Evolutionary conservation across 2,329 filamentous ascomycete species (phyloP).

Genomic region (Epichloe glyceriae): DNA sequence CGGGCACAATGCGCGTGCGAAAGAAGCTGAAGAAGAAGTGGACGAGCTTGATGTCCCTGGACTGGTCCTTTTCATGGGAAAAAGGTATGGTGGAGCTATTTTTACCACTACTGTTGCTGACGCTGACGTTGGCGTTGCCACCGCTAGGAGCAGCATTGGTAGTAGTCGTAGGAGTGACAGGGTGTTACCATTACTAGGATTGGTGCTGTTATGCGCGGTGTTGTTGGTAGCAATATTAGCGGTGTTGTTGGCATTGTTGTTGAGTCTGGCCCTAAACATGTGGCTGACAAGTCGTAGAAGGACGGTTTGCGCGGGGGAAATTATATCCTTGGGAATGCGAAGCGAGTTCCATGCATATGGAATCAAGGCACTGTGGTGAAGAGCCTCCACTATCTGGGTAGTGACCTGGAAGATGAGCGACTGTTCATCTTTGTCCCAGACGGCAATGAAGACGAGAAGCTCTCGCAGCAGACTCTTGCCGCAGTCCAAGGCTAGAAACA

Average conservation of each 20-base stretch:
- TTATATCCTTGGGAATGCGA: conserved; percentile 87
- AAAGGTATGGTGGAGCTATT: conserved; percentile 22
- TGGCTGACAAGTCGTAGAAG: conserved; percentile 83
- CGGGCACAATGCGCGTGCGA: conserved; percentile 80
- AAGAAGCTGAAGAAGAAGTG: conserved; percentile 92
- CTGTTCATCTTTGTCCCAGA: conserved; percentile 90
- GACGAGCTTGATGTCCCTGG: conserved; percentile 48
- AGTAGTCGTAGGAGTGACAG: neutral
- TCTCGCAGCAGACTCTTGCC: conserved; percentile 82
- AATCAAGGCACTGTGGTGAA: conserved; percentile 77
- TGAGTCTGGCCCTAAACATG: conserved; percentile 55
- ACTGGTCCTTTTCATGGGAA: conserved; percentile 32
- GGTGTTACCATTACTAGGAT: conserved; percentile 7
- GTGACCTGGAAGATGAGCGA: conserved; percentile 95
- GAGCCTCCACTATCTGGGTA: conserved; percentile 86
- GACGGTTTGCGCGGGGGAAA: conserved; percentile 87
- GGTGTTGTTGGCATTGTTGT: conserved; percentile 20
- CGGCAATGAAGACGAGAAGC: conserved; percentile 88
- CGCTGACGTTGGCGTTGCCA: conserved; percentile 13
- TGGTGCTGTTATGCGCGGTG: conserved; percentile 25
- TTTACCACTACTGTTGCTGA: conserved; percentile 9
- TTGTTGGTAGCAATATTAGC: neutral
- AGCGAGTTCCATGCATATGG: conserved; percentile 89
- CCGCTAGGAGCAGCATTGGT: neutral
- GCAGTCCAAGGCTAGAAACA: conserved; percentile 79